Evolutionary conservation across 768 basidiomycete species (phyloP).

Genomic region (Xerocomellus dryophilus): DNA sequence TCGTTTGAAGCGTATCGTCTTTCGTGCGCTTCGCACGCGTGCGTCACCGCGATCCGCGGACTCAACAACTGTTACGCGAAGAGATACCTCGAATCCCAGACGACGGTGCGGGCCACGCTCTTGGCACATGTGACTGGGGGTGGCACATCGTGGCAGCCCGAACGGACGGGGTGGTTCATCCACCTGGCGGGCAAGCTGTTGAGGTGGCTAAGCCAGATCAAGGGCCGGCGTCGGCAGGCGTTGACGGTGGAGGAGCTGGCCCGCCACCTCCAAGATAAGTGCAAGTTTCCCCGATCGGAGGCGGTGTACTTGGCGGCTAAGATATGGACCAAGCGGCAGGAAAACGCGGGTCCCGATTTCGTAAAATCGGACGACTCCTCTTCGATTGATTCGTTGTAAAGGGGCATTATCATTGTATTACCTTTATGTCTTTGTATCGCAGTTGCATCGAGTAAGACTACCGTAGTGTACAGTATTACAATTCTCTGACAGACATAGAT

Average conservation of each 20-base stretch:
- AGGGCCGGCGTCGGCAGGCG: slow-evolving; percentile 4
- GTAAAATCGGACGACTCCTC: slow-evolving; percentile 21
- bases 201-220: slow-evolving; percentile 20
- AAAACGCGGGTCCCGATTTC: slow-evolving; percentile 21
- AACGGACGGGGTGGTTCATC: slow-evolving; percentile 25
- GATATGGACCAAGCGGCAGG: slow-evolving; percentile 24
- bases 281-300: slow-evolving; percentile 22
- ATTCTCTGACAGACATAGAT: slow-evolving; percentile 3
- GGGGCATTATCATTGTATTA: background rate
- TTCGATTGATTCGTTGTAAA: slow-evolving; percentile 10
- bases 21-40: slow-evolving; percentile 34
- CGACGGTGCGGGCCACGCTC: slow-evolving; percentile 22
- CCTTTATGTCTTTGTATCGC: slow-evolving; percentile 9
- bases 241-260: slow-evolving; percentile 20
- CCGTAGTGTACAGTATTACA: background rate
- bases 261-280: slow-evolving; percentile 23
- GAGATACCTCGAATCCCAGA: slow-evolving; percentile 35
- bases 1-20: slow-evolving; percentile 28
- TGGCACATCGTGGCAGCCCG: slow-evolving; percentile 19
- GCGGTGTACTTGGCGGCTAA: slow-evolving; percentile 21
- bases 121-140: slow-evolving; percentile 15
- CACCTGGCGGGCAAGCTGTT: slow-evolving; percentile 19
- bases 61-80: slow-evolving; percentile 19
- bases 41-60: slow-evolving; percentile 37
- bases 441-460: background rate